Evolutionary conservation across 2,329 filamentous ascomycete species (phyloP).

Genomic region (Colletotrichum brevisporum): DNA sequence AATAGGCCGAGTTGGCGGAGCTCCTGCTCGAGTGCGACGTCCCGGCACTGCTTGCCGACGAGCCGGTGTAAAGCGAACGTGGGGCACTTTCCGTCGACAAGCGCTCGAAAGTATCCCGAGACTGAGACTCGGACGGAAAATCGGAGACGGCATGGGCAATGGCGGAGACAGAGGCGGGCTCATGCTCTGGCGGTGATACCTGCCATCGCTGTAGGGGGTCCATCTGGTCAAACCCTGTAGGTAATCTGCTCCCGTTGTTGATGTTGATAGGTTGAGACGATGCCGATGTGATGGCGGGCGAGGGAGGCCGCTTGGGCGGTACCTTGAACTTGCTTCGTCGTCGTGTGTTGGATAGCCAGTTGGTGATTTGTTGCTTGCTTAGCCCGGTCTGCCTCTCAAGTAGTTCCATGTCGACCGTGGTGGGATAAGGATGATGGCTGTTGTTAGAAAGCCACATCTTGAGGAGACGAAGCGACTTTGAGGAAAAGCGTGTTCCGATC

Average conservation of each 20-base stretch:
- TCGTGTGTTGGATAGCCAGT: constrained; percentile 38
- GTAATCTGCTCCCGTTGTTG: not conserved
- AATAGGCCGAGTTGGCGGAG: constrained; percentile 38
- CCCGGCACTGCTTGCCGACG: constrained; percentile 43
- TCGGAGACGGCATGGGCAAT: constrained; percentile 42
- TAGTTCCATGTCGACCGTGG: constrained; percentile 28
- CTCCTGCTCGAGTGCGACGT: constrained; percentile 40
- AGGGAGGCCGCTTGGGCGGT: constrained; percentile 32
- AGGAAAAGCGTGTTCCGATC: constrained; percentile 44
- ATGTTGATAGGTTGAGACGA: constrained; percentile 17
- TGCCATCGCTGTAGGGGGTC: constrained; percentile 40
- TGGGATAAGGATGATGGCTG: constrained; percentile 29
- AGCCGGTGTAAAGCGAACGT: constrained; percentile 28
- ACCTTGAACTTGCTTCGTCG: constrained; percentile 25
- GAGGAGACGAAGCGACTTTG: constrained; percentile 41
- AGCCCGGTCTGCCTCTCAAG: constrained; percentile 30
- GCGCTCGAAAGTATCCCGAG: not conserved
- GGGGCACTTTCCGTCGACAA: constrained; percentile 25
- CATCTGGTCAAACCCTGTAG: constrained; percentile 23
- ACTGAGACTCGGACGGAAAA: not conserved
- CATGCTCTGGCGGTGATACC: constrained; percentile 44
- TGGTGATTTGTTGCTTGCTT: constrained; percentile 37
- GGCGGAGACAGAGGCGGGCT: constrained; percentile 42
- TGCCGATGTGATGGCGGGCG: constrained; percentile 24
- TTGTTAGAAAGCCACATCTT: constrained; percentile 42